Conservation (phyloP, 2,329 filamentous ascomycete genomes). For the Coniochaeta sp. region DNA sequence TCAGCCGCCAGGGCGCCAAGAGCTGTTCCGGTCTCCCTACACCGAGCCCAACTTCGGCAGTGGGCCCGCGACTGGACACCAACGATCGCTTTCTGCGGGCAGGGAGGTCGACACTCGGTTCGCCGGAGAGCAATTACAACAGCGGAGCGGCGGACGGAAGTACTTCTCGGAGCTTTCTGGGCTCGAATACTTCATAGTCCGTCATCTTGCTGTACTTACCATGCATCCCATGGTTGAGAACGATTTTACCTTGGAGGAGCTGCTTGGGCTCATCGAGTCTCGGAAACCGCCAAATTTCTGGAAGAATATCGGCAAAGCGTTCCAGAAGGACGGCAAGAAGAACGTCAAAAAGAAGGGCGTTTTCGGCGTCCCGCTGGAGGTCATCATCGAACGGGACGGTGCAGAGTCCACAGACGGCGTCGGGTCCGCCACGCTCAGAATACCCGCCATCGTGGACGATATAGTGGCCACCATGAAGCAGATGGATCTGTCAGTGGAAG, state of each 20-base stretch:
- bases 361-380: constrained; percentile 82
- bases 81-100: constrained; percentile 49
- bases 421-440: constrained; percentile 80
- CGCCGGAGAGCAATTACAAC: constrained; percentile 42
- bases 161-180: constrained; percentile 96
- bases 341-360: constrained; percentile 84
- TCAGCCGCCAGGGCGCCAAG: constrained; percentile 65
- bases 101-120: constrained; percentile 43
- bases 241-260: constrained; percentile 88
- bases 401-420: constrained; percentile 98
- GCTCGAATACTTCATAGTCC: constrained; percentile 94
- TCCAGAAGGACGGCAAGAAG: constrained; percentile 77
- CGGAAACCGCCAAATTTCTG: constrained; percentile 87
- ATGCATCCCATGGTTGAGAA: constrained; percentile 89
- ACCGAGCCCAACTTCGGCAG: constrained; percentile 59
- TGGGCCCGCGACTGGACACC: constrained; percentile 48
- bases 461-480: constrained; percentile 90
- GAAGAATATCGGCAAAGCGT: constrained; percentile 96
- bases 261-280: constrained; percentile 87
- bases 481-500: constrained; percentile 98
- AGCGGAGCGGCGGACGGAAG: constrained; percentile 51
- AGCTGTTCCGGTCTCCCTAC: constrained; percentile 49
- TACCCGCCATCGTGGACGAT: constrained; percentile 93
- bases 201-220: constrained; percentile 87
- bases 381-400: constrained; percentile 85